Evolutionary conservation across 352 stramenopile species (phyloP).

Genomic region (Nothophytophthora sp.): DNA sequence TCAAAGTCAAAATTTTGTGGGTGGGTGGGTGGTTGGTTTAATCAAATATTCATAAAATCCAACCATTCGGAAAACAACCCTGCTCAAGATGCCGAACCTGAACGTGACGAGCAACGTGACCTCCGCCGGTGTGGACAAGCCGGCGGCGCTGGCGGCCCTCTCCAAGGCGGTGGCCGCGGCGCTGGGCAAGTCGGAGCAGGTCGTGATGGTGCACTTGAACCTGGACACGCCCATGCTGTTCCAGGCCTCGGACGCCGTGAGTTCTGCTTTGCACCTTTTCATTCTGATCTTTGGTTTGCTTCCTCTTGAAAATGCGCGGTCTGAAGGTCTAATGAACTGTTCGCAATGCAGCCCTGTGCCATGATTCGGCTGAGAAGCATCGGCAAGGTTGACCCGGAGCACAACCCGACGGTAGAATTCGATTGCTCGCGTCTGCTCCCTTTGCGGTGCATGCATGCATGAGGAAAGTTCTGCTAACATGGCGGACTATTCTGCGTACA

Average conservation of each 20-base stretch:
- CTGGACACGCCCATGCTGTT: constrained; percentile 60
- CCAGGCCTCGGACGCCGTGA: constrained; percentile 43
- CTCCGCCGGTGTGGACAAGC: constrained; percentile 25
- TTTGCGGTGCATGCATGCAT: too few relatives aligned
- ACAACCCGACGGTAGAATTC: constrained; percentile 42
- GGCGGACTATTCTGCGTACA: too few relatives aligned
- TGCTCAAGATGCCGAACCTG: constrained; percentile 56
- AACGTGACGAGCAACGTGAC: constrained; percentile 56
- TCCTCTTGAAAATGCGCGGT: too few relatives aligned
- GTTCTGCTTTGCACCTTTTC: constrained; percentile 1
- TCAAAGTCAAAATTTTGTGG: too few relatives aligned
- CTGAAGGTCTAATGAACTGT: constrained; percentile 3
- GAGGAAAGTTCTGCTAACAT: too few relatives aligned
- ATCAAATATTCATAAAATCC: too few relatives aligned
- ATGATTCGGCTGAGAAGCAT: constrained; percentile 59
- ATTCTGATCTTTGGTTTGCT: not conserved
- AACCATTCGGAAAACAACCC: too few relatives aligned
- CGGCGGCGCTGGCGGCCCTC: constrained; percentile 32
- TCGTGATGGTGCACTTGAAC: constrained; percentile 59
- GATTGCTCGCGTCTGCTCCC: not conserved
- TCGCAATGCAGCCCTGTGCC: constrained; percentile 40
- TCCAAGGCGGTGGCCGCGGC: constrained; percentile 42
- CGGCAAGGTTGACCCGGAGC: constrained; percentile 48
- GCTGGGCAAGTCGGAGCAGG: constrained; percentile 51
- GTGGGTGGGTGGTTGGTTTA: too few relatives aligned